Conservation (phyloP, 2,329 filamentous ascomycete species). For the Exophiala bonariae region DNA sequence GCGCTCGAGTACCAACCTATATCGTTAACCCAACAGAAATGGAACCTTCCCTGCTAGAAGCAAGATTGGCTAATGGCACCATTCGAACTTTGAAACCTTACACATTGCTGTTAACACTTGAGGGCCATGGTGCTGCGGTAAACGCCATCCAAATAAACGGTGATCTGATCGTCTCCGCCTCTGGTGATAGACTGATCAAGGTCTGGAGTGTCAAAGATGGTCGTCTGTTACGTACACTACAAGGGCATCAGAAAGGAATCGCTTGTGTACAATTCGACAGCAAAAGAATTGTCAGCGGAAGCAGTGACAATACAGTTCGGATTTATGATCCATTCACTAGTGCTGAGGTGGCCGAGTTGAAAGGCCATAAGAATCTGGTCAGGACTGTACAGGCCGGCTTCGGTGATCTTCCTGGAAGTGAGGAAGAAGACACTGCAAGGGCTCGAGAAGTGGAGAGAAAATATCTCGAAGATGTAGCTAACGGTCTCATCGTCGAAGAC, state of each 20-base stretch:
- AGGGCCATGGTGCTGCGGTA: slow-evolving; percentile 86
- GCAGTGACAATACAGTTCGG: slow-evolving; percentile 92
- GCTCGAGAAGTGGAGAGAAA: slow-evolving; percentile 71
- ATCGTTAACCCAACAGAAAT: slow-evolving; percentile 52
- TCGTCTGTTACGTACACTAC: slow-evolving; percentile 71
- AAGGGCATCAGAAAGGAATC: slow-evolving; percentile 91
- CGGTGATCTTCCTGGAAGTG: slow-evolving; percentile 79
- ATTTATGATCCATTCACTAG: slow-evolving; percentile 87
- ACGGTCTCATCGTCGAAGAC: slow-evolving; percentile 42
- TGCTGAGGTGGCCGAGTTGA: slow-evolving; percentile 84
- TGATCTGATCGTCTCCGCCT: slow-evolving; percentile 88
- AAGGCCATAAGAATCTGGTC: slow-evolving; percentile 80
- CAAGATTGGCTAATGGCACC: slow-evolving; percentile 41
- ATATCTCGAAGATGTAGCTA: slow-evolving; percentile 62
- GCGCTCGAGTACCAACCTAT: slow-evolving; percentile 49
- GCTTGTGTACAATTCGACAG: slow-evolving; percentile 97
- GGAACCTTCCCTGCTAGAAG: slow-evolving; percentile 43
- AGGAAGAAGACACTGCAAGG: slow-evolving; percentile 70
- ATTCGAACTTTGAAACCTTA: slow-evolving; percentile 61
- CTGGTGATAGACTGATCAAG: slow-evolving; percentile 90
- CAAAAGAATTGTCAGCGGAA: slow-evolving; percentile 88
- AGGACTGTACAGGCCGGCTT: slow-evolving; percentile 95
- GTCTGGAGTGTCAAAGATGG: slow-evolving; percentile 89
- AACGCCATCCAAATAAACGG: slow-evolving; percentile 92
- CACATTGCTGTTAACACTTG: slow-evolving; percentile 73